phyloP scores from a whole-genome alignment of 345 rosid genomes.

The Pistacia integerrima region DNA sequence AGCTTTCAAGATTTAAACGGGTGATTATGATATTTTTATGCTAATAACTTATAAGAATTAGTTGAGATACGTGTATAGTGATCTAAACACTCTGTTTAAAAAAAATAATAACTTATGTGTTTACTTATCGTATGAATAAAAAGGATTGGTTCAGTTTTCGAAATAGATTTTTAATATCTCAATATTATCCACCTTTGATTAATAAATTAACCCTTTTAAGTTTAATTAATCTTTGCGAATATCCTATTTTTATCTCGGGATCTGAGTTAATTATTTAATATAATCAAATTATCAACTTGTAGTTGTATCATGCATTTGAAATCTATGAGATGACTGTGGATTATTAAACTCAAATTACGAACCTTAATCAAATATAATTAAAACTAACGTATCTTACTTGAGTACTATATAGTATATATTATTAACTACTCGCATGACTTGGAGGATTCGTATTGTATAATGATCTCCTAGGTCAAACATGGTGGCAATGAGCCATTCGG shows the following conservation, averaged over 20 bases:
- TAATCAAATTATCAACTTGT: conserved; percentile 23
- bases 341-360: too few species aligned
- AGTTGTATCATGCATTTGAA: not conserved
- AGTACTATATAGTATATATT: not conserved
- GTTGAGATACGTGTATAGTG: too few species aligned
- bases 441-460: not conserved
- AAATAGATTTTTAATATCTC: not conserved
- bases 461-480: conserved; percentile 5
- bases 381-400: not conserved
- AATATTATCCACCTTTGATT: not conserved
- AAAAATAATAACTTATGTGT: too few species aligned
- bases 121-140: too few species aligned
- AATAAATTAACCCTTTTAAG: not conserved
- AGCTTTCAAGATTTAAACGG: too few species aligned
- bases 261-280: conserved; percentile 26
- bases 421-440: not conserved
- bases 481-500: not conserved
- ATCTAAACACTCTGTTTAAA: too few species aligned
- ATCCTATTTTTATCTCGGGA: conserved; percentile 24
- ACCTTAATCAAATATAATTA: not conserved
- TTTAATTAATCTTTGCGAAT: not conserved
- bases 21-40: too few species aligned
- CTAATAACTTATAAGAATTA: too few species aligned
- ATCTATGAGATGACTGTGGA: too few species aligned
- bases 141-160: too few species aligned